A percentile compares a stretch with the other conserved stretches of the same genome.
These are phyloP conservation scores for Leccinum laetum DNA, from an alignment of 1,284 basidiomycete species.

Conservation along the genomic window DNA sequence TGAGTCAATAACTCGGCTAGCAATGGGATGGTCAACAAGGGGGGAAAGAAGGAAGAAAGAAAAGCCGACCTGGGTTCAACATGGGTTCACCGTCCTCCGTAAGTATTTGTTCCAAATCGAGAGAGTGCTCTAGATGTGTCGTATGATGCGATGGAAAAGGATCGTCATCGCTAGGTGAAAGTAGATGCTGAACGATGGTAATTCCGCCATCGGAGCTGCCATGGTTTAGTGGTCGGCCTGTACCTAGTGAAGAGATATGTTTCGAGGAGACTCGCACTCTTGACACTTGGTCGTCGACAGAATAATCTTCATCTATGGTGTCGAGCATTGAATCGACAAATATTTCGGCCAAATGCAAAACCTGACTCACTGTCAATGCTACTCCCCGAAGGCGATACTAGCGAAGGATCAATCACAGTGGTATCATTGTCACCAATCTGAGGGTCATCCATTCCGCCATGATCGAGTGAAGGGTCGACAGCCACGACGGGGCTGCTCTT, in stretches of 20 bases:
- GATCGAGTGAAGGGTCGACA: constrained; percentile 29
- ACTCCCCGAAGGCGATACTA: constrained; percentile 30
- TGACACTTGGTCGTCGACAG: constrained; percentile 3
- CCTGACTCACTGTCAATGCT: constrained; percentile 17
- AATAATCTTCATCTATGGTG: constrained; percentile 23
- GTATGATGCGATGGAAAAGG: constrained; percentile 23
- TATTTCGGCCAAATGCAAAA: constrained; percentile 21
- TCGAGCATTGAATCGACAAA: constrained; percentile 29
- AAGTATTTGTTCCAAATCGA: constrained; percentile 51
- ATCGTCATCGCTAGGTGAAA: constrained; percentile 21
- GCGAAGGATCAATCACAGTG: constrained; percentile 40
- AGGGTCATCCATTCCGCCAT: constrained; percentile 13
- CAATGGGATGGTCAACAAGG: constrained; percentile 3
- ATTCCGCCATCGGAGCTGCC: constrained; percentile 19
- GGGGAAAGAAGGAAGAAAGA: neutral
- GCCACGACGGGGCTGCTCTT: constrained; percentile 25
- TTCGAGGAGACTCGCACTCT: constrained; percentile 14
- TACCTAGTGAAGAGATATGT: constrained; percentile 11
- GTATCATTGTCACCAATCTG: constrained; percentile 22
- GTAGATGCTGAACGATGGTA: constrained; percentile 16
- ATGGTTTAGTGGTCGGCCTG: constrained; percentile 8
- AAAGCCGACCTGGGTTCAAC: constrained; percentile 59
- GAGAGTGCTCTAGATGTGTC: constrained; percentile 26
- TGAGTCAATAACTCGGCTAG: constrained; percentile 63
- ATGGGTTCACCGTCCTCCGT: constrained; percentile 65